Evolutionary conservation across 2,329 filamentous ascomycete species (phyloP).

Genomic region (Hymenoscyphus fraxineus): DNA sequence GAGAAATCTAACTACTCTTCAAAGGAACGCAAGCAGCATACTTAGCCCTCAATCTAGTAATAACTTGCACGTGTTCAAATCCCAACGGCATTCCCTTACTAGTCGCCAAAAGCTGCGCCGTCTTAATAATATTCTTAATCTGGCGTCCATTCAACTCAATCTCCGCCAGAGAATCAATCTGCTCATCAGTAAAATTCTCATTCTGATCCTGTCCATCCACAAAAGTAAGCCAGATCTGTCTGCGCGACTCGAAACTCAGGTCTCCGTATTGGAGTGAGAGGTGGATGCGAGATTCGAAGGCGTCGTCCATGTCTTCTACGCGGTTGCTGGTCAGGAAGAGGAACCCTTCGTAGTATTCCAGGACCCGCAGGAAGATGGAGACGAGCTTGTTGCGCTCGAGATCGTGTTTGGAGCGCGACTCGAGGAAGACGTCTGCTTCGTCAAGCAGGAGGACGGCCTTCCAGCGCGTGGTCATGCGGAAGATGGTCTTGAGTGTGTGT

Average conservation of each 20-base stretch:
- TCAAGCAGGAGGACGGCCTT: slow-evolving; percentile 25
- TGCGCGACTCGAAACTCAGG: slow-evolving; percentile 39
- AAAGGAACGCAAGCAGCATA: slow-evolving; percentile 10
- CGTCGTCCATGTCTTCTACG: slow-evolving; percentile 33
- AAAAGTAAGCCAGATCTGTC: slow-evolving; percentile 38
- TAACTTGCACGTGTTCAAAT: slow-evolving; percentile 10
- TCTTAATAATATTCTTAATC: slow-evolving; percentile 37
- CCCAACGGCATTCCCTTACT: slow-evolving; percentile 7
- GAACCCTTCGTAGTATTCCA: slow-evolving; percentile 12
- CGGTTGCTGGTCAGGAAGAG: slow-evolving; percentile 36
- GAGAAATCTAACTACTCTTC: slow-evolving; percentile 3
- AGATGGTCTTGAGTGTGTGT: slow-evolving; percentile 22
- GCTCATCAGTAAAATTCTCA: slow-evolving; percentile 9
- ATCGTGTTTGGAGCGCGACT: slow-evolving; percentile 43
- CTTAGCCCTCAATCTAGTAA: slow-evolving; percentile 8
- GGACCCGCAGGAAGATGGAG: slow-evolving; percentile 35
- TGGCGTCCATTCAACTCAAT: slow-evolving; percentile 39
- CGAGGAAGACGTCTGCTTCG: slow-evolving; percentile 52
- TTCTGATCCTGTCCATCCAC: slow-evolving; percentile 10
- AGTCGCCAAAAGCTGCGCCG: slow-evolving; percentile 22
- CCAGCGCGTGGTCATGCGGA: slow-evolving; percentile 25
- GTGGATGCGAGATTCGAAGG: slow-evolving; percentile 43
- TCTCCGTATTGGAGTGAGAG: slow-evolving; percentile 45
- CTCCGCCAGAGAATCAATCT: slow-evolving; percentile 36
- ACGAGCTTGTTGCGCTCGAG: slow-evolving; percentile 50